These are phyloP conservation scores for Bretziella fagacearum DNA, from an alignment of 2,329 filamentous ascomycete genomes.

Conservation along the genomic window DNA sequence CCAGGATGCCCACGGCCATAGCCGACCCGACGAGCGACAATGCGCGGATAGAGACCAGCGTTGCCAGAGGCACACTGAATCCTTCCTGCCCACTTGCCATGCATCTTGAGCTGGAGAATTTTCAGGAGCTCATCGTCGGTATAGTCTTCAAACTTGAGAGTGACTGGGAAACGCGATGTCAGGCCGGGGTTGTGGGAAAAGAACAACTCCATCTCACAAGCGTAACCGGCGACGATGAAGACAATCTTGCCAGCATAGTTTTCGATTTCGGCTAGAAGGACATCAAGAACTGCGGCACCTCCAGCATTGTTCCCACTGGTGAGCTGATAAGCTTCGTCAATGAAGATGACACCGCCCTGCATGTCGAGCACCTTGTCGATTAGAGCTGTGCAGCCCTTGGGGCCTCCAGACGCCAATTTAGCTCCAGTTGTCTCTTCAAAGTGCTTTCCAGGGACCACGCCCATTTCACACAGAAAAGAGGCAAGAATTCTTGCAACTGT, in stretches of 20 bases:
- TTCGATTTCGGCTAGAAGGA: slow-evolving; percentile 54
- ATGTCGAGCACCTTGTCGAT: slow-evolving; percentile 30
- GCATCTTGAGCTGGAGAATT: slow-evolving; percentile 41
- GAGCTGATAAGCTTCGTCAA: slow-evolving; percentile 67
- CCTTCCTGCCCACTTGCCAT: slow-evolving; percentile 31
- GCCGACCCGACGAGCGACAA: slow-evolving; percentile 44
- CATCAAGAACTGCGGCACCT: slow-evolving; percentile 50
- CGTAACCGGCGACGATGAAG: slow-evolving; percentile 58
- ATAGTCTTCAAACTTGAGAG: slow-evolving; percentile 54
- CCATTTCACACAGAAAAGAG: slow-evolving; percentile 43
- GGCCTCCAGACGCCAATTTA: slow-evolving; percentile 39
- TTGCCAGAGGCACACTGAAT: slow-evolving; percentile 46
- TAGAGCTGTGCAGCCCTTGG: slow-evolving; percentile 37
- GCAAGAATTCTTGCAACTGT: slow-evolving; percentile 58
- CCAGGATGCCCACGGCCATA: slow-evolving; percentile 44
- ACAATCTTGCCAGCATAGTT: slow-evolving; percentile 52
- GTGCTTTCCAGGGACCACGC: slow-evolving; percentile 39
- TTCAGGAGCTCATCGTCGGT: slow-evolving; percentile 42
- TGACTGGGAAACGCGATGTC: slow-evolving; percentile 48
- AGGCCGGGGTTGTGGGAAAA: slow-evolving; percentile 59
- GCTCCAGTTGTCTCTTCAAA: slow-evolving; percentile 56
- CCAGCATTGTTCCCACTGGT: slow-evolving; percentile 38
- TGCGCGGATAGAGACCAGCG: slow-evolving; percentile 44
- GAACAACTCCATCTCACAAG: slow-evolving; percentile 58
- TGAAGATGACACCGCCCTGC: slow-evolving; percentile 54